Base-by-base conservation (phyloP, 768 basidiomycete genomes). In the Macrocybe gigantea region DNA sequence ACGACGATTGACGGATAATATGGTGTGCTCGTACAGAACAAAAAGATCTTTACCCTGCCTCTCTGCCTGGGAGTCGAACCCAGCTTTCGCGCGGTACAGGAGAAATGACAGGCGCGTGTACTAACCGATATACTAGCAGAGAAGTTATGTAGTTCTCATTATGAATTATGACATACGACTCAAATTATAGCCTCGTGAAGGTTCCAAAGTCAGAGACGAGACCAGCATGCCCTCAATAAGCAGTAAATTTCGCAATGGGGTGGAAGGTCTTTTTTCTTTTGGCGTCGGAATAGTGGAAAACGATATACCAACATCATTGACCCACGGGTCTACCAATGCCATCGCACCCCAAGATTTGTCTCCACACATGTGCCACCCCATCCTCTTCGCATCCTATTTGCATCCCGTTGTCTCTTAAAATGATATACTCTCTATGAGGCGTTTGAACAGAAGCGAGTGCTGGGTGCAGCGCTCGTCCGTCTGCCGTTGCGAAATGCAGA, bases 311-410 rank as follows among this genome's bases (percentile, higher is more conserved):
- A 22, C 22, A 22, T 22, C 4, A 22, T 22, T 22, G 22, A 22
- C 4, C 22, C 22, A 22, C 42, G 32, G 42, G 32, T 32, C 34
- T 49, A 29, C 51, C 58, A 10, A 33, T n/a, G 6, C 35, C 50
- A 31, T 56, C 52, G 50, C 85, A 87, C 1, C 69, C 65, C 8
- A 89, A 45, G 36, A 87, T 56, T 42, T 68, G 53, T 70, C 72
- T 80, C 87, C 87, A 90, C 7, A 82, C 67, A 3, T 56, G 49
- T 6, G 74, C 73, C 22, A 89, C 69, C 0, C 85, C 87, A 6
- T 85, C 84, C 55, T 90, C 87, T 60, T 91, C 88, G 39, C 70
- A 72, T 6, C 88, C 88, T 10, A 90, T 71, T 54, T 85, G 79
- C 79, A 87, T 81, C 11, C 88, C 88, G 47, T 85, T 89, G 49